These are phyloP conservation scores for Talaromyces wortmannii DNA, from an alignment of 495 filamentous ascomycete genomes.

Conservation along the genomic window DNA sequence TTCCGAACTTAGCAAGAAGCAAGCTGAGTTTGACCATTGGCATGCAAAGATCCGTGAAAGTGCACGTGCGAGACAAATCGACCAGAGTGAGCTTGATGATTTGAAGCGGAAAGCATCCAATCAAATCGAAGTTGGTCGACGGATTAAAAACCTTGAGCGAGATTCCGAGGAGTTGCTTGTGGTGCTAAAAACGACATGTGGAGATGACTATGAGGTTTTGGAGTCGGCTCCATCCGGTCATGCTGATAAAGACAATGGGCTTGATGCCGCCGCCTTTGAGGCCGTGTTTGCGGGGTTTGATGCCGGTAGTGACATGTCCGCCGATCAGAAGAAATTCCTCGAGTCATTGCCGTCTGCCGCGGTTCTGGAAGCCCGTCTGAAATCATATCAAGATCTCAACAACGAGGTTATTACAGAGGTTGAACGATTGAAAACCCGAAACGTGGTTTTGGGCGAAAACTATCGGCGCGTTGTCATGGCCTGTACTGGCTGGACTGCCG, in stretches of 20 bases:
- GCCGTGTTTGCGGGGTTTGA: constrained; percentile 30
- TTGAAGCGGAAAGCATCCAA: constrained; percentile 54
- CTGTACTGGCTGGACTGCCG: constrained; percentile 37
- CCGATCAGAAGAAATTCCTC: constrained; percentile 28
- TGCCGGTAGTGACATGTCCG: constrained; percentile 27
- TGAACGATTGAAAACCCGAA: constrained; percentile 32
- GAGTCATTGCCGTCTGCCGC: constrained; percentile 19
- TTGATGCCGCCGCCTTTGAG: constrained; percentile 33
- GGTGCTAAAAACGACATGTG: constrained; percentile 23
- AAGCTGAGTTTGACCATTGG: constrained; percentile 70
- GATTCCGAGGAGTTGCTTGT: constrained; percentile 43
- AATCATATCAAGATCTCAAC: constrained; percentile 29
- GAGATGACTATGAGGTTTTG: constrained; percentile 20
- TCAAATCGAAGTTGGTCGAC: constrained; percentile 51
- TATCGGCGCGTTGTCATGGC: constrained; percentile 45
- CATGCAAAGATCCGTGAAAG: constrained; percentile 71
- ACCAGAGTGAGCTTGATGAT: constrained; percentile 60
- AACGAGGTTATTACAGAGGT: constrained; percentile 28
- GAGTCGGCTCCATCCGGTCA: constrained; percentile 35
- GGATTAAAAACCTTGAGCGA: constrained; percentile 52
- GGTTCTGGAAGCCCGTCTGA: constrained; percentile 17
- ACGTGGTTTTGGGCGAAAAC: constrained; percentile 37
- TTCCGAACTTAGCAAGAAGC: constrained; percentile 69
- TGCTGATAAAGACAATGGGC: constrained; percentile 45
- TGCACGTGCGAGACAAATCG: constrained; percentile 68